These are phyloP conservation scores for Paramecium sexaurelia DNA, from an alignment of 73 alveolate species.

Conservation along the genomic window DNA sequence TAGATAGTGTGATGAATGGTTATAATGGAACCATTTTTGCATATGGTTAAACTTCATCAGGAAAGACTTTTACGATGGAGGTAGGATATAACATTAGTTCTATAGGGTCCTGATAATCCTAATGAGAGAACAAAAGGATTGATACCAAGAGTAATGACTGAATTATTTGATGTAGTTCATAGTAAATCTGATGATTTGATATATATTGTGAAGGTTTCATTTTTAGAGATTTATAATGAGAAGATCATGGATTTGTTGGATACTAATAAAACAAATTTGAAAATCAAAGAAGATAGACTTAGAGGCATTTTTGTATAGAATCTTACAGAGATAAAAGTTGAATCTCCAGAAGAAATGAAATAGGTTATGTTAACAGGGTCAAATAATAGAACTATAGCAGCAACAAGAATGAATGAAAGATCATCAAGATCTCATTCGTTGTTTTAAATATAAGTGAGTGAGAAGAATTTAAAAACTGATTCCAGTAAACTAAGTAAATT, in stretches of 20 bases:
- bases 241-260: conserved; percentile 90
- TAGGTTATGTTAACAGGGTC: conserved; percentile 94
- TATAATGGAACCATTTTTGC: conserved; percentile 97
- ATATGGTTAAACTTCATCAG: conserved; percentile 98
- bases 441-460: conserved; percentile 85
- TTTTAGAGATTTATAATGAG: conserved; percentile 93
- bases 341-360: conserved; percentile 89
- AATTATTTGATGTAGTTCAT: conserved; percentile 76
- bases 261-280: conserved; percentile 85
- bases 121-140: conserved; percentile 81
- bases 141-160: conserved; percentile 90
- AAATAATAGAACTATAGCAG: conserved; percentile 93
- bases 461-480: conserved; percentile 87
- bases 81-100: conserved; percentile 63
- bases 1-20: conserved; percentile 88
- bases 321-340: conserved; percentile 93
- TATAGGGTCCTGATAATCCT: conserved; percentile 82
- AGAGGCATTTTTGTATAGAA: conserved; percentile 96
- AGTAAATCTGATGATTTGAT: conserved; percentile 77
- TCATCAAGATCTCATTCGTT: conserved; percentile 95
- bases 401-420: conserved; percentile 97
- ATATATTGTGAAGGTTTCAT: conserved; percentile 85
- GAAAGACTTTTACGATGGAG: conserved; percentile 98
- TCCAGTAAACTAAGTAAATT: conserved; percentile 91
- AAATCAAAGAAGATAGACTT: conserved; percentile 90